Base-by-base conservation (phyloP, 2,329 filamentous ascomycete genomes). In the Neonectria punicea region DNA sequence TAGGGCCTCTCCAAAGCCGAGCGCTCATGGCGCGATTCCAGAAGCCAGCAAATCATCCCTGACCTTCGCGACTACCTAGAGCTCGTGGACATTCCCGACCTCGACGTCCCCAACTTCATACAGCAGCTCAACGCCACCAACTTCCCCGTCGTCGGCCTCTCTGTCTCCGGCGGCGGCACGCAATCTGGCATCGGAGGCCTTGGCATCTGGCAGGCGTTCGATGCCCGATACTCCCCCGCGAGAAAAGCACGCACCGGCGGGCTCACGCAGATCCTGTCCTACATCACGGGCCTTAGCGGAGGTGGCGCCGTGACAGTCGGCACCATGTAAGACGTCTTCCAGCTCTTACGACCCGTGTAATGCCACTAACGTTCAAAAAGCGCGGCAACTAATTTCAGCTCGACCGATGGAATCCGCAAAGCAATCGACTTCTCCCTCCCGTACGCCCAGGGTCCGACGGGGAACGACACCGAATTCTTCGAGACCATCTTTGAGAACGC, bases 181-280 rank as follows among this genome's bases (percentile, higher is more conserved):
- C 75, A 76, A 46, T 75, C 75, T 16, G 75, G 74, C 2, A 46
- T 76, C 9, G 75, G 75, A 3, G 75, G 75, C 0, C 30, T 76
- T 0, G 75, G 75, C 0, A 53, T 77, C 28, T 76, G 71, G 70
- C 72, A 75, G 10, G 75, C 75, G 0, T 76, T 67, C 10, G 75
- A 76, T 56, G 66, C 66, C 8, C 70, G 74, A 5, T 73, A 76
- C 11, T 56, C 63, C 1, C 32, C 47, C 0, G 73, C 73, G 0
- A 54, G 62, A 0, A 43, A 66, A 3, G 69, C 72, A 2, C 64
- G 69, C 0, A 76, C 72, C 0, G 74, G 75, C 2, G 75, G 75
- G 0, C 7, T 76, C 6, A 63, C 70, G 0, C 75, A 76, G 41
- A 39, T 76, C 1, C 16, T 77, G 0, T 69, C 68, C 0, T 76